Base-by-base conservation (phyloP, 148 eudicot genomes). In the Chenopodium formosanum region DNA sequence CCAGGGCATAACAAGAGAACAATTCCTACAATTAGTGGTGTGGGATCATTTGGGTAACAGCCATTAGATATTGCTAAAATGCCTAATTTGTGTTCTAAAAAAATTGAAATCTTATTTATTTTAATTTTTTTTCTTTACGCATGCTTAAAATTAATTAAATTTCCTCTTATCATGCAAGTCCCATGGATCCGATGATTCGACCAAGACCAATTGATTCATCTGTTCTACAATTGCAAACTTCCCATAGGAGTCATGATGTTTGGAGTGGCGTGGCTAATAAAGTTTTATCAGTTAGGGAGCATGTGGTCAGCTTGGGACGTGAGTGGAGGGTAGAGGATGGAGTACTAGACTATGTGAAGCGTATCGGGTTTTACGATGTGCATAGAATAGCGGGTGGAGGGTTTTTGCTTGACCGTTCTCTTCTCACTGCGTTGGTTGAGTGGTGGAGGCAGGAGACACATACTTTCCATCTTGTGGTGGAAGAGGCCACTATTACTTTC, bases 381-480 rank as follows among this genome's bases (percentile, higher is more conserved):
- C 70, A 63, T 63, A 62, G 79, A 22, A 22, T 77, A 9, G 8
- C 4, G n/a, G 32, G 70, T 12, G 34, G 7, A 2, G 10, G 10
- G 4, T 9, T 40, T 20, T 16, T 44, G 2, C 31, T 81, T 16
- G 79, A 81, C 37, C 44, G 62, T 14, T 62, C 27, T 10, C 14
- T 75, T 13, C 64, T 81, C 65, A 74, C 71, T 16, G 65, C 74
- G 9, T 47, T 81, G 2, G 78, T 81, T 2, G 83, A 81, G 83
- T 8, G 74, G n/a, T 81, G 83, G 83, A 44, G 83, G 66, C 73
- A 74, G 8, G 79, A 81, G 78, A 81, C 83, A 9, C 83, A 81
- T 14, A 44, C 78, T 20, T 81, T 81, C 17, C 79, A 81, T 50
- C 16, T 81, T 40, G 20, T 47, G 7, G 40, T 75, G 10, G 65